Evolutionary conservation across 257 asterid species (phyloP), one percentile per base, ranked within the genome.

Genomic region (Nicotiana obtusifolia): DNA sequence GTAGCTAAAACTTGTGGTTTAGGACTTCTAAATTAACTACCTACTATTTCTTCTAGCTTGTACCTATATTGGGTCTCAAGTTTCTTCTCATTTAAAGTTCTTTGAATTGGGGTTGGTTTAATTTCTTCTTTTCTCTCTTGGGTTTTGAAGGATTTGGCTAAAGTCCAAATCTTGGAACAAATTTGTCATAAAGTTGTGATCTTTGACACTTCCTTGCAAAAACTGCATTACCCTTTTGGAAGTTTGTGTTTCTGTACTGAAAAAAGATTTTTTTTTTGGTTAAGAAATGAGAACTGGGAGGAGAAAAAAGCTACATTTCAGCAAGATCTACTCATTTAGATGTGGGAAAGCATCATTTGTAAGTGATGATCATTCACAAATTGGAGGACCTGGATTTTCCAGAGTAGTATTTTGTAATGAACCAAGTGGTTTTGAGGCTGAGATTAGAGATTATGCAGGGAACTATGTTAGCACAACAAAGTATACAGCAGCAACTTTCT

Each of bases 341-440:
- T 86, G 97, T 82, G 93, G 96, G 5, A 90, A 76, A 88, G 89
- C 79, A 47, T 81, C 84, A 49, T 84, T 85, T 30, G 56, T 47
- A 28, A 83, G 84, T 78, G 95, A 88, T 3, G 97, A 89, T 76
- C 95, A 91, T 82, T 87, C 95, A 8, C 92, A 90, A 77, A 93
- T 95, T 82, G 98, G 98, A 7, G 92, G 97, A 2, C 94, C 97
- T 11, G 99, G 99, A 78, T 93, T 92, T 83, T 95, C 99, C 13
- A 89, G 98, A 86, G 97, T 93, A 64, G 97, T 95, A 10, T 83
- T 56, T 73, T 92, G 97, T 86, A 95, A 95, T 81, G 94, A 95
- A 44, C 90, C 99, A 60, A 89, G 84, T 64, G 76, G 87, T 67
- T 49, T 61, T 7, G 97, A 92, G 59, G 83, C 89, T 66, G 80